Evolutionary conservation across 495 filamentous ascomycete genomes (phyloP), one percentile per base, ranked within the genome.

Genomic region (Penicillium chermesinum): DNA sequence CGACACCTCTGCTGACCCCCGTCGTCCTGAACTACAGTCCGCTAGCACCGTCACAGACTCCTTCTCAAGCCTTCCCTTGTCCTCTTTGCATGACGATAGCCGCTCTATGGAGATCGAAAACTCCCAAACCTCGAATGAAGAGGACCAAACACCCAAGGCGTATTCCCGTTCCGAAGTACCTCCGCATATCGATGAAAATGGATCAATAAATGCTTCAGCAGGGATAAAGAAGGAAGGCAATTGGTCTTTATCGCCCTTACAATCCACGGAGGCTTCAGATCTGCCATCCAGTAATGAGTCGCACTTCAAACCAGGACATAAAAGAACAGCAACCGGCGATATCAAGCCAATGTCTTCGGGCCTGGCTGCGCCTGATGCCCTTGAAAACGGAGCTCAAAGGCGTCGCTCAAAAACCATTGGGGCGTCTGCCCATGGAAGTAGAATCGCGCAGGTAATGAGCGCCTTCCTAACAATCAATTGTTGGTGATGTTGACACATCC

Each of bases 391-490:
- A 14, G 22, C 35, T 47, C 50, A 42, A 32, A 52, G 67, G 15
- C 58, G 59, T 34, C 87, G 89, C 54, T 86, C 85, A 13, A 77
- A 83, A 62, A 89, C 78, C 54, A 80, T 79, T 38, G 88, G 86
- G 60, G 73, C 76, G 30, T 66, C 81, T 30, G 76, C 80, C 3
- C 67, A 76, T 41, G 74, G 76, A 33, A 85, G 76, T 54, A 82
- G 79, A 57, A 86, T 90, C 58, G 83, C 82, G 61, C 87, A 90
- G 78, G 87, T 89, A 78, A 59, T 50, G 10, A n/a, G 14, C 9
- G 47, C 46, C 2, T 2, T 9, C 38, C 41, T 46, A 42, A 27
- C 38, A 61, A 44, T 48, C 57, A 40, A 68, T 44, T 36, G 13
- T 30, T 12, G 5, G 4, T n/a, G 27, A 47, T 45, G 42, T 47